A percentile compares a stretch with the other conserved stretches of the same genome.
Evolutionary conservation across 2,329 filamentous ascomycete genomes (phyloP).

Genomic region (Zopfia rhizophila): DNA sequence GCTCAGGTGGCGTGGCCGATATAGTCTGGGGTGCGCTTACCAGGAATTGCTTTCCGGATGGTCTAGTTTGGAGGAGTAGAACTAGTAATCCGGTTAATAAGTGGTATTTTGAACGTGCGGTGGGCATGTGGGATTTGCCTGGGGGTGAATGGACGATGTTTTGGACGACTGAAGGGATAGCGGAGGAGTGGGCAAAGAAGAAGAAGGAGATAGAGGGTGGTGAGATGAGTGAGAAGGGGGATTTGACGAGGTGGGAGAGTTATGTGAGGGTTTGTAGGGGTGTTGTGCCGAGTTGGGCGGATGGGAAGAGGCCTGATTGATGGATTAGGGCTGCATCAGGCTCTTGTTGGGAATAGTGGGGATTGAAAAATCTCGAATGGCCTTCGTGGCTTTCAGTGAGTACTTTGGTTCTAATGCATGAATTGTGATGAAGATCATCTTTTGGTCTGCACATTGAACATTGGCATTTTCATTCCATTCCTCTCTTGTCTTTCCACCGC

Average conservation of each 20-base stretch:
- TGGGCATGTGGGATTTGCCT: constrained; percentile 82
- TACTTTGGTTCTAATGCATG: too few relatives aligned
- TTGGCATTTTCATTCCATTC: too few relatives aligned
- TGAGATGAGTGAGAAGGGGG: constrained; percentile 56
- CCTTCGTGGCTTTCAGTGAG: too few relatives aligned
- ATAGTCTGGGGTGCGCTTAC: constrained; percentile 98
- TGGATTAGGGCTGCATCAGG: too few relatives aligned
- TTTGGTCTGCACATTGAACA: too few relatives aligned
- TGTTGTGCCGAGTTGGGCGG: constrained; percentile 61
- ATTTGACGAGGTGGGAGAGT: constrained; percentile 56
- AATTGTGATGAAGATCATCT: too few relatives aligned
- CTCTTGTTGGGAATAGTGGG: too few relatives aligned
- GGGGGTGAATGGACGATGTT: constrained; percentile 98
- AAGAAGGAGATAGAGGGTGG: constrained; percentile 61
- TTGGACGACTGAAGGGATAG: constrained; percentile 81
- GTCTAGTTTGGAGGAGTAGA: constrained; percentile 91
- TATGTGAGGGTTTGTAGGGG: constrained; percentile 60
- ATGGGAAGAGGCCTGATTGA: constrained; percentile 49
- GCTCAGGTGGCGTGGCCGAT: constrained; percentile 91
- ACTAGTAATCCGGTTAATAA: constrained; percentile 97
- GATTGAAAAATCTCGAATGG: too few relatives aligned
- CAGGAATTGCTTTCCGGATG: constrained; percentile 83
- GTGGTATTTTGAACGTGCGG: constrained; percentile 96
- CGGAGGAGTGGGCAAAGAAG: constrained; percentile 65
- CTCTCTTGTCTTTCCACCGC: too few relatives aligned